Conservation (phyloP, 2,329 filamentous ascomycete species). For the Monilinia polystroma region DNA sequence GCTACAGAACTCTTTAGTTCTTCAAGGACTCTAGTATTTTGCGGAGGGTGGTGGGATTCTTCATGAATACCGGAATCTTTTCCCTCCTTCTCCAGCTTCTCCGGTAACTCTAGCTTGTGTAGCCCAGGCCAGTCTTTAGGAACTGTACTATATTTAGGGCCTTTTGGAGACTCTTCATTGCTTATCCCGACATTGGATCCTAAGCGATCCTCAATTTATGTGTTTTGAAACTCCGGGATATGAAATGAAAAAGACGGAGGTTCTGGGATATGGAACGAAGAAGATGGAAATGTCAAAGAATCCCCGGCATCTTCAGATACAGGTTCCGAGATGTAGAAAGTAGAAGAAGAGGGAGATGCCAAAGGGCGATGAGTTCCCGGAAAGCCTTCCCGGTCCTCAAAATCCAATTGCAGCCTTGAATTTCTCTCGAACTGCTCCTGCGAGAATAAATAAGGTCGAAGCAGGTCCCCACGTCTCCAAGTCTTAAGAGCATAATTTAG, state of each 20-base stretch:
- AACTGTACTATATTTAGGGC: too few species aligned
- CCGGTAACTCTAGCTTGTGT: too few species aligned
- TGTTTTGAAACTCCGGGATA: too few species aligned
- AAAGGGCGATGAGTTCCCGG: neutral
- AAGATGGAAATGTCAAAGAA: neutral
- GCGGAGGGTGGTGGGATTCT: too few species aligned
- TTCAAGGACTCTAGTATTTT: too few species aligned
- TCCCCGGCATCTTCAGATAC: too few species aligned
- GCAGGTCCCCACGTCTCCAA: neutral
- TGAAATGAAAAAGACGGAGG: neutral
- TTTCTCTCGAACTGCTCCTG: neutral
- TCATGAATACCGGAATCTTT: too few species aligned
- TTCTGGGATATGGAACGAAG: neutral
- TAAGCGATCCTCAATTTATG: neutral
- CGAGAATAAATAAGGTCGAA: neutral
- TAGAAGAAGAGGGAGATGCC: neutral
- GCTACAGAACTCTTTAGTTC: too few species aligned
- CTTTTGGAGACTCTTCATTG: neutral
- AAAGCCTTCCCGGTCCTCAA: too few species aligned
- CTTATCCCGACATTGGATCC: too few species aligned
- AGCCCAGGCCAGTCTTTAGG: neutral
- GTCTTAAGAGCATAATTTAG: neutral
- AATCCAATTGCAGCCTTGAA: neutral
- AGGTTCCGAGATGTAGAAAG: too few species aligned
- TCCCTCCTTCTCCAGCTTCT: too few species aligned